A percentile compares a stretch with the other conserved stretches of the same genome.
phyloP scores from a whole-genome alignment of 306 rosid genomes.

The Bauhinia variegata region DNA sequence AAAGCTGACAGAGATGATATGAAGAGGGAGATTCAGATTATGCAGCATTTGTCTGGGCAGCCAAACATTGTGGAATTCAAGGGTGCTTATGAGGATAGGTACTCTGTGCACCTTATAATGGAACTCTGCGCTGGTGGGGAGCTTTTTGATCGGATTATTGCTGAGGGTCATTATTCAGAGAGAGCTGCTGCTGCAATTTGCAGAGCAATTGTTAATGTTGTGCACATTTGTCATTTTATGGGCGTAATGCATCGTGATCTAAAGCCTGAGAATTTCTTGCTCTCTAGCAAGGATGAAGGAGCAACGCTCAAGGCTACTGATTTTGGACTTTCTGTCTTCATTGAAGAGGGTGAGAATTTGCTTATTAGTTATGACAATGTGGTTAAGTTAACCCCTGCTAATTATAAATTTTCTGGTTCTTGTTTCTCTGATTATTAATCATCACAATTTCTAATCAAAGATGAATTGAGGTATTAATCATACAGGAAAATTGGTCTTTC shows the following conservation, averaged over 20 bases:
- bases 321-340: conserved; percentile 91
- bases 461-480: background rate
- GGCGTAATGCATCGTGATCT: conserved; percentile 92
- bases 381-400: background rate
- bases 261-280: conserved; percentile 93
- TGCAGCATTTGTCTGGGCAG: conserved; percentile 94
- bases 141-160: conserved; percentile 84
- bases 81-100: conserved; percentile 77
- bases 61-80: conserved; percentile 79
- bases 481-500: background rate
- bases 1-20: conserved; percentile 71
- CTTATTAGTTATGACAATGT: conserved; percentile 4
- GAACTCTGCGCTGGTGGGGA: conserved; percentile 94
- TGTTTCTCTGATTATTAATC: background rate
- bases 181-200: conserved; percentile 74
- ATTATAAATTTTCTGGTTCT: conserved; percentile 12
- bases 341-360: conserved; percentile 68
- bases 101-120: conserved; percentile 87
- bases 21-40: conserved; percentile 81
- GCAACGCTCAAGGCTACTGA: conserved; percentile 87
- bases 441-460: background rate
- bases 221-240: conserved; percentile 85
- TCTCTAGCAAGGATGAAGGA: conserved; percentile 61
- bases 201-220: conserved; percentile 75
- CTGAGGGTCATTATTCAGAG: conserved; percentile 83